Percentiles rank a stretch among this genome's conserved stretches.
phyloP scores from a whole-genome alignment of 805 yeast genomes.

The Ogataea populi-albae region DNA sequence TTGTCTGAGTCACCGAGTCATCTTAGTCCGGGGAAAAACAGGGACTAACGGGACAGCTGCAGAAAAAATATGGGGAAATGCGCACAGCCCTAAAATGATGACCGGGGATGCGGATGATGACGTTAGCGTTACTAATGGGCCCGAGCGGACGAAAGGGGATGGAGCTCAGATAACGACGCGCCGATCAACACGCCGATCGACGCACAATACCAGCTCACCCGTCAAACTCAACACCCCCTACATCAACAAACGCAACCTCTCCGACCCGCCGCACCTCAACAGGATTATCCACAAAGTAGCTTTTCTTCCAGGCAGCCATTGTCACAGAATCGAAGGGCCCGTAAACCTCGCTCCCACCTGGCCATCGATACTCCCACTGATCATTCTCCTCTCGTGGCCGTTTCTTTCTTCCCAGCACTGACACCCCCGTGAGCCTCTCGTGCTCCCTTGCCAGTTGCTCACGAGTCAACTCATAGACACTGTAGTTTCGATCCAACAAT shows the following conservation, averaged over 20 bases:
- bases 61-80: no score
- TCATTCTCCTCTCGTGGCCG: slow-evolving; percentile 13
- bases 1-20: no score
- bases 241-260: slow-evolving; percentile 11
- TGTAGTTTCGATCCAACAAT: slow-evolving; percentile 42
- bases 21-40: no score
- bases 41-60: no score
- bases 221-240: slow-evolving; percentile 4
- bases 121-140: no score
- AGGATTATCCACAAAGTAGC: slow-evolving; percentile 43
- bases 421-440: slow-evolving; percentile 8
- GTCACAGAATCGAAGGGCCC: slow-evolving; percentile 52
- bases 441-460: slow-evolving; percentile 50
- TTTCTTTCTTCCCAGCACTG: slow-evolving; percentile 27
- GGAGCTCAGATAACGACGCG: no score
- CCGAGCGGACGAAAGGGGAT: no score
- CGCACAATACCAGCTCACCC: no score
- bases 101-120: no score
- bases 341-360: slow-evolving; percentile 35
- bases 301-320: slow-evolving; percentile 52
- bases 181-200: no score
- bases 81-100: no score
- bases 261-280: slow-evolving; percentile 41
- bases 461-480: slow-evolving; percentile 50
- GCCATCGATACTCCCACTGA: slow-evolving; percentile 17